Evolutionary conservation across 2,329 filamentous ascomycete genomes (phyloP), one percentile per base, ranked within the genome.

Genomic region (Onygenales sp.): DNA sequence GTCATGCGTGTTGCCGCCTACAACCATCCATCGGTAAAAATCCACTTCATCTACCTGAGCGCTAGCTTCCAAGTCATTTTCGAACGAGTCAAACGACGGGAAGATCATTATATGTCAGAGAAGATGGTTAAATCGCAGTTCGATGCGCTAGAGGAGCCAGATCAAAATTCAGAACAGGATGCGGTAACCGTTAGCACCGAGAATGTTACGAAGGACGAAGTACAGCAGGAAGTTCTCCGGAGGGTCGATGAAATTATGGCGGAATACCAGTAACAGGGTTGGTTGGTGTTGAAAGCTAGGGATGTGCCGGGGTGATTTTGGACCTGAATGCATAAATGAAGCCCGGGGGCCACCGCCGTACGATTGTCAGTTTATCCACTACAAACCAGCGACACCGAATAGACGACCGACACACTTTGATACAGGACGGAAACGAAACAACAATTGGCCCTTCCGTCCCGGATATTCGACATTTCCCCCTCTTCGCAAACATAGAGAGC

Each of bases 61-160:
- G 89, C 91, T 0, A 76, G 82, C 43, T 87, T 94, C 69, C 80
- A 84, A 54, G 78, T 87, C 8, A 79, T 97, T 33, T 75, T 94
- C 54, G 74, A 85, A 61, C 82, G 93, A 7, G 91, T 97, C 7
- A 77, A 78, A 36, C 76, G 79, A 41, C 82, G 93, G 60, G 74
- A 91, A 72, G 84, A 84, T 51, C 93, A 98, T 69, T 98, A 93
- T 72, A 96, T 98, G 91, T 92, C 93, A 63, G 86, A 89, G 61
- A 82, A 83, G 63, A 97, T 98, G 92, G 91, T 98, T 7, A 84
- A 87, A 64, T 95, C 89, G 72, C 93, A 98, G 68, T 86, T 97
- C 60, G 82, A 85, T 58, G 86, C 84, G 51, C 79, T 98, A n/a
- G 92, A 98, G 72, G 83, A 86, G 57, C 93, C 93, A 0, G 7